Base-by-base conservation (phyloP, 2,329 filamentous ascomycete genomes). In the Ophiosphaerella herpotricha region DNA sequence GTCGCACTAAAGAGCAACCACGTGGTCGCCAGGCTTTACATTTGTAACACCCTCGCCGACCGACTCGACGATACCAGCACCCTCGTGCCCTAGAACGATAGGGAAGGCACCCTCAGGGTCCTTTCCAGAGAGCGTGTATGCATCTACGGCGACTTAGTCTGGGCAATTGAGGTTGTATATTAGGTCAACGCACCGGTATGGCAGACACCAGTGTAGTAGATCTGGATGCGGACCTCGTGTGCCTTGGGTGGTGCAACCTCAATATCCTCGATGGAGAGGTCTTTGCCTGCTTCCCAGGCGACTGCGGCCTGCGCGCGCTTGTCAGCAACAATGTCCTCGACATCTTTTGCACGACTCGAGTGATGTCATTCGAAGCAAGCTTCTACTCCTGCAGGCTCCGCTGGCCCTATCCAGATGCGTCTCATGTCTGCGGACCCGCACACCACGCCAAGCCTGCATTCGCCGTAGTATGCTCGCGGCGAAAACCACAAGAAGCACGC, bases 181-280 rank as follows among this genome's bases (percentile, higher is more conserved):
- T n/a, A 26, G 39, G 26, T 4, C 6, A 33, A 61, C 69, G 35
- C 78, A 94, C 90, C 90, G 74, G 93, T 99, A 80, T 99, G 94
- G 82, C 94, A 99, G 74, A 99, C 94, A 77, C 94, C 94, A 46
- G 94, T 99, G 82, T 97, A 95, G 82, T 93, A 88, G 74, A 97
- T 90, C 81, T 97, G 80, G 72, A 99, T 96, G 68, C 94, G 90
- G 72, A 99, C 94, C 80, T 99, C 94, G 78, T 96, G 85, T 55
- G 93, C 92, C 77, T 83, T 86, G 52, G 94, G 94, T 57, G 93
- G 89, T 45, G 82, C 85, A 60, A 99, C 94, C 79, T 97, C 92
- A 67, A 99, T 82, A 64, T 96, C 90, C 79, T 99, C 94, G 63
- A 97, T 83, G 67, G 82, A 85, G 60, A 99, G 84, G 63, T 90